phyloP scores from a whole-genome alignment of 768 basidiomycete genomes.

The Boletus rubescentipes region DNA sequence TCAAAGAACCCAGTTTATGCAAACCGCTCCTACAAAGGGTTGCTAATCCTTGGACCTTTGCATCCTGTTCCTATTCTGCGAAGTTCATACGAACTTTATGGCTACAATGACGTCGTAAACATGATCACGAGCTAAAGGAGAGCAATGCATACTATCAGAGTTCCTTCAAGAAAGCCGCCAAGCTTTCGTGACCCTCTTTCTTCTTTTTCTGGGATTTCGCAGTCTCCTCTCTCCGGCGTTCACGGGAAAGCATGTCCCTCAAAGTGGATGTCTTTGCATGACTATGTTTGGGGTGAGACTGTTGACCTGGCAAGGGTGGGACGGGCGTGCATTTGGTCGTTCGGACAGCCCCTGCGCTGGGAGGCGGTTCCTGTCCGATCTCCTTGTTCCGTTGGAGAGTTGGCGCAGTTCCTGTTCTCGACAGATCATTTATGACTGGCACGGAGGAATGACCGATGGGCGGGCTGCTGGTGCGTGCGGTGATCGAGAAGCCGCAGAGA shows the following conservation, averaged over 20 bases:
- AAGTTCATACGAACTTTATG: too few species aligned
- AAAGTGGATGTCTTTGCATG: constrained; percentile 43
- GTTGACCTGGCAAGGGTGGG: constrained; percentile 16
- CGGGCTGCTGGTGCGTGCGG: not conserved
- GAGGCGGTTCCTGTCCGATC: not conserved
- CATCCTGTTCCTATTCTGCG: not conserved
- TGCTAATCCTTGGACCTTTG: not conserved
- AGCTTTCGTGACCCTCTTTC: constrained; percentile 34
- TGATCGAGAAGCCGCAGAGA: constrained; percentile 18
- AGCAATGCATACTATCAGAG: constrained; percentile 16
- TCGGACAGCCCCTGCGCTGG: not conserved
- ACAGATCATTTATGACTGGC: not conserved
- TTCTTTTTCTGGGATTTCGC: constrained; percentile 19
- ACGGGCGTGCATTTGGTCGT: not conserved
- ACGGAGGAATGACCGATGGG: not conserved
- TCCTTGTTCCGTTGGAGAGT: not conserved
- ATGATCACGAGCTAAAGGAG: not conserved
- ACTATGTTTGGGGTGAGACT: constrained; percentile 41
- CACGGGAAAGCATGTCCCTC: constrained; percentile 63
- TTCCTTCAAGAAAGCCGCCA: constrained; percentile 49
- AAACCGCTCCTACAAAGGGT: not conserved
- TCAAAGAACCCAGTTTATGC: too few species aligned
- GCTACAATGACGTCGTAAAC: not conserved
- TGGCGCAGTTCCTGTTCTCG: not conserved
- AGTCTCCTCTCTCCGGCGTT: constrained; percentile 45